phyloP scores from a whole-genome alignment of 2,329 filamentous ascomycete genomes.

The Trichoderma hamatum region DNA sequence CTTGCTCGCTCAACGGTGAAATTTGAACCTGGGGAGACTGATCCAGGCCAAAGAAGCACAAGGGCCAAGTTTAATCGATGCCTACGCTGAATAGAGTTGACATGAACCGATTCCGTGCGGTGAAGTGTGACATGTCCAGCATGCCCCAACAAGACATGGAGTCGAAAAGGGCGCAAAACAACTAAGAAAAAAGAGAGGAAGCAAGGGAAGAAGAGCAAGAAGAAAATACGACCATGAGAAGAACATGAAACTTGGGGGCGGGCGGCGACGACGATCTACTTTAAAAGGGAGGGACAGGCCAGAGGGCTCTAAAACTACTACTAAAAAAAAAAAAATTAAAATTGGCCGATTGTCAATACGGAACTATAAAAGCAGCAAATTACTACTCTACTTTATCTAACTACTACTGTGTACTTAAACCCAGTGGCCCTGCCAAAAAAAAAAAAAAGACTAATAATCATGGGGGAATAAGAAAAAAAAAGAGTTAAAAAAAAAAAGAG shows the following conservation, averaged over 20 bases:
- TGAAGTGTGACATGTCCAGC: not conserved
- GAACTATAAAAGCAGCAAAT: not conserved
- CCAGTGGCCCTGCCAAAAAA: not conserved
- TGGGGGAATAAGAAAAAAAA: not conserved
- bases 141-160: not conserved
- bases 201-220: not conserved
- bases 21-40: not conserved
- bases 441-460: not conserved
- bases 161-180: too few relatives aligned
- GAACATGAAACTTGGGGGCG: not conserved
- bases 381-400: not conserved
- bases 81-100: not conserved
- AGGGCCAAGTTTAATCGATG: not conserved
- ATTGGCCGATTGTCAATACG: not conserved
- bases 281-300: not conserved
- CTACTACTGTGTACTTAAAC: not conserved
- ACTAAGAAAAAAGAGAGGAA: not conserved
- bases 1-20: not conserved
- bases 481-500: not conserved
- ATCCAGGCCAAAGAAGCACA: not conserved
- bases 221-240: not conserved
- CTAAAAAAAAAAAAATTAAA: not conserved
- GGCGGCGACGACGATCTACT: not conserved
- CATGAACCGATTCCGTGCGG: not conserved
- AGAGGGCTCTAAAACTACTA: not conserved